phyloP scores from a whole-genome alignment of 805 yeast species.

The Kluyveromyces siamensis region DNA sequence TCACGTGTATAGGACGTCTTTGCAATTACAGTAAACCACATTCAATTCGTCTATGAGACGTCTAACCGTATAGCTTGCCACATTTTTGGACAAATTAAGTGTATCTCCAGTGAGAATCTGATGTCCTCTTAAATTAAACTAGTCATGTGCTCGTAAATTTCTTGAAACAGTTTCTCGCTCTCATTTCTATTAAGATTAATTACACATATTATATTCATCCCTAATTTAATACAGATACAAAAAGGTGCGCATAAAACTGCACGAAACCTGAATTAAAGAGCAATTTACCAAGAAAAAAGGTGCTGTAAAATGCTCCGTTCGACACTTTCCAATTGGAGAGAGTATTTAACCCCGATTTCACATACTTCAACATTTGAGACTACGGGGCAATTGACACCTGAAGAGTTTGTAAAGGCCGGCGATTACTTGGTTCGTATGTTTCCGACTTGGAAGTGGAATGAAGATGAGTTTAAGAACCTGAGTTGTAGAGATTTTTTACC shows the following conservation, averaged over 20 bases:
- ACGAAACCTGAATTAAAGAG: background rate
- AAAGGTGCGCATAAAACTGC: background rate
- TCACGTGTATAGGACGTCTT: too few relatives aligned
- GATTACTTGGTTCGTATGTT: slow-evolving; percentile 85
- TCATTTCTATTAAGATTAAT: background rate
- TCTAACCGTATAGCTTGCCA: too few relatives aligned
- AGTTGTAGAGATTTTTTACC: slow-evolving; percentile 58
- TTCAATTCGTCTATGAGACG: too few relatives aligned
- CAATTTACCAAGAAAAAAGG: background rate
- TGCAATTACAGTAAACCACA: too few relatives aligned
- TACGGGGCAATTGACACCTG: slow-evolving; percentile 93
- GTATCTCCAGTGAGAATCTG: too few relatives aligned
- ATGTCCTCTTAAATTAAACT: too few relatives aligned
- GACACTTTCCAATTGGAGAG: slow-evolving; percentile 74
- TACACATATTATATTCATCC: background rate
- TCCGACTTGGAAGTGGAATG: slow-evolving; percentile 95
- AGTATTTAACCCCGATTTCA: slow-evolving; percentile 84
- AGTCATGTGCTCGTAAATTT: background rate
- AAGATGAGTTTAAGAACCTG: slow-evolving; percentile 35
- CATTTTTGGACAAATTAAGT: too few relatives aligned
- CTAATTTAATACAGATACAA: background rate
- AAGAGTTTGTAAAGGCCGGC: slow-evolving; percentile 90
- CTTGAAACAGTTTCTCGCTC: background rate
- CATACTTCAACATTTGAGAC: slow-evolving; percentile 76
- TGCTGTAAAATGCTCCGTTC: slow-evolving; percentile 49